Conservation (phyloP, 192 early-diverging fungal genomes). For the Coemansia brasiliensis region DNA sequence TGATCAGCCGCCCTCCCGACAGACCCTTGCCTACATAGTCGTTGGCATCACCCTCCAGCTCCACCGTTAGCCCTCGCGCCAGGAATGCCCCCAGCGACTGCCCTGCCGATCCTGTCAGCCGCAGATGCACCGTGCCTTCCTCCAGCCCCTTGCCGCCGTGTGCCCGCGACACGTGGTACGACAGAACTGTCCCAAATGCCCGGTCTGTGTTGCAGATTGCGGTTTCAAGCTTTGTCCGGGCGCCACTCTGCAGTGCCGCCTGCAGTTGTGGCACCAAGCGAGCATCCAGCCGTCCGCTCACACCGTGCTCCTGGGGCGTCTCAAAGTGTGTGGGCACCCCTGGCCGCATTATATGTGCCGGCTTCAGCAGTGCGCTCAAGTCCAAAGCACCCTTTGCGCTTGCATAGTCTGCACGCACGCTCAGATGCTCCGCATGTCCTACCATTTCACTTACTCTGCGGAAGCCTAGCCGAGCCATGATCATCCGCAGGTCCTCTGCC, state of each 20-base stretch:
- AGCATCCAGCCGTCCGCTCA: constrained; percentile 86
- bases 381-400: constrained; percentile 84
- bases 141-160: constrained; percentile 84
- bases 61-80: constrained; percentile 82
- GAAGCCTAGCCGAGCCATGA: constrained; percentile 95
- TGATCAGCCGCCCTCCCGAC: constrained; percentile 85
- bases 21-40: constrained; percentile 99
- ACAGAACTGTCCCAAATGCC: constrained; percentile 87
- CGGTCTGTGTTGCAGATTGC: constrained; percentile 93
- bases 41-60: constrained; percentile 97
- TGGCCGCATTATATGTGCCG: constrained; percentile 82
- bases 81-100: constrained; percentile 96
- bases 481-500: constrained; percentile 86
- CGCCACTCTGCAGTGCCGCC: constrained; percentile 61
- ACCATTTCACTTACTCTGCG: constrained; percentile 96
- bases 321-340: constrained; percentile 84
- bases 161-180: constrained; percentile 80
- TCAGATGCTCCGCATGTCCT: constrained; percentile 84
- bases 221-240: constrained; percentile 61
- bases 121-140: constrained; percentile 82
- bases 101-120: constrained; percentile 88
- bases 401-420: constrained; percentile 72
- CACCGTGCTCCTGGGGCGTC: constrained; percentile 83
- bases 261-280: constrained; percentile 81
- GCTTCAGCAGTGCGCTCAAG: constrained; percentile 81